Base-by-base conservation (phyloP, 2,329 filamentous ascomycete genomes). In the Bertia moriformis region DNA sequence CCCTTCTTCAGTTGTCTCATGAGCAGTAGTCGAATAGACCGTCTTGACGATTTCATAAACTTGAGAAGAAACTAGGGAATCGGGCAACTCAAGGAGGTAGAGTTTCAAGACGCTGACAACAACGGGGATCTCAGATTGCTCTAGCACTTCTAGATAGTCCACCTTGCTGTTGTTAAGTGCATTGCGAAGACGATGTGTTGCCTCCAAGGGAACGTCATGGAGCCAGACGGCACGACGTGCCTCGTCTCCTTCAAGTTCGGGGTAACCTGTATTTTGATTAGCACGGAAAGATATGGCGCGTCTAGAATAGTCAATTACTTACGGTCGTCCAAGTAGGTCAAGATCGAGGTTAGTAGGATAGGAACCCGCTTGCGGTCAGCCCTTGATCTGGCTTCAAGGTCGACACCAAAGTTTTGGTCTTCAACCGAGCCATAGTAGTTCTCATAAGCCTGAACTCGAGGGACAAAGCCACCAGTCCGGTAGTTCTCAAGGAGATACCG, bases 381-480 rank as follows among this genome's bases (percentile, higher is more conserved):
- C 47, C 89, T 73, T 36, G 91, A 91, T 48, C 91, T 73, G 27
- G 89, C 87, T 61, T 98, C 91, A n/a, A 98, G 74, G 53, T 98
- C 93, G 40, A 98, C 87, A 47, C 93, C 91, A 55, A 96, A 98
- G 1, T 86, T 94, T 69, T 96, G 88, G 54, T 95, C 88, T 56
- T 95, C 91, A 18, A 95, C 87, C 47, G 84, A 87, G 60, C 95
- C 95, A 66, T 98, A 98, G 63, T 98, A 98, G 58, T 96, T 98
- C 62, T 98, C 91, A 59, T 98, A 98, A 3, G 86, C 82, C 37
- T 87, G 78, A 19, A 96, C 89, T 51, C 76, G 88, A 5, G 91
- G 91, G 39, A 86, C 75, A 56, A 93, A 98, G 47, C 80, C 84
- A 45, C 91, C 91, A 4, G 91, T 98, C 45, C 88, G 81, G 61